These are phyloP conservation scores for Suillus tomentosus DNA, from an alignment of 768 basidiomycete genomes.

Conservation along the genomic window DNA sequence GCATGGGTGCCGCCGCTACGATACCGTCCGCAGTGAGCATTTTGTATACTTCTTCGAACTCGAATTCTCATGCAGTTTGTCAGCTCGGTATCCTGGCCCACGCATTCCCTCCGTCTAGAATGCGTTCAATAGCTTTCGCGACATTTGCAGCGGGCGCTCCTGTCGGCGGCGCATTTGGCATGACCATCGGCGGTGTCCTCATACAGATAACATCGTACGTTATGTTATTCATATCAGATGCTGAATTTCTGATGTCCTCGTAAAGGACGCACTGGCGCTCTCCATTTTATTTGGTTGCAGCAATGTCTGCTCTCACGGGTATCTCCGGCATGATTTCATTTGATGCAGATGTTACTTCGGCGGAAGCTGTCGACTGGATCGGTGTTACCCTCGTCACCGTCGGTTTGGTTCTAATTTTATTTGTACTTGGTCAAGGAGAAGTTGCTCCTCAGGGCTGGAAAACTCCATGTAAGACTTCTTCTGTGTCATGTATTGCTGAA, in stretches of 20 bases:
- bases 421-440: conserved; percentile 69
- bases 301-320: conserved; percentile 52
- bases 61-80: conserved; percentile 6
- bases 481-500: conserved; percentile 14
- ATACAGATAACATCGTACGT: conserved; percentile 51
- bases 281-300: conserved; percentile 60
- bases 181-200: conserved; percentile 68
- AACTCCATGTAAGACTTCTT: conserved; percentile 47
- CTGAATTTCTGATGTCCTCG: conserved; percentile 2
- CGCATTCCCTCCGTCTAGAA: conserved; percentile 66
- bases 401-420: conserved; percentile 71
- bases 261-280: conserved; percentile 63
- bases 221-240: neutral
- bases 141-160: conserved; percentile 86
- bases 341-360: conserved; percentile 51
- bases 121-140: conserved; percentile 78
- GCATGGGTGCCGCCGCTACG: conserved; percentile 73
- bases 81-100: conserved; percentile 83
- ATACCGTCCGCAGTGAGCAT: conserved; percentile 67
- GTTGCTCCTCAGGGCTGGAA: conserved; percentile 63
- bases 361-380: conserved; percentile 67
- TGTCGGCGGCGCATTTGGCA: conserved; percentile 73
- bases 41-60: neutral
- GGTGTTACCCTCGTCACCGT: conserved; percentile 67
- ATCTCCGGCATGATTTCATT: conserved; percentile 60